Evolutionary conservation across 148 eudicot species (phyloP).

Genomic region (Amaranthus hypochondriacus): DNA sequence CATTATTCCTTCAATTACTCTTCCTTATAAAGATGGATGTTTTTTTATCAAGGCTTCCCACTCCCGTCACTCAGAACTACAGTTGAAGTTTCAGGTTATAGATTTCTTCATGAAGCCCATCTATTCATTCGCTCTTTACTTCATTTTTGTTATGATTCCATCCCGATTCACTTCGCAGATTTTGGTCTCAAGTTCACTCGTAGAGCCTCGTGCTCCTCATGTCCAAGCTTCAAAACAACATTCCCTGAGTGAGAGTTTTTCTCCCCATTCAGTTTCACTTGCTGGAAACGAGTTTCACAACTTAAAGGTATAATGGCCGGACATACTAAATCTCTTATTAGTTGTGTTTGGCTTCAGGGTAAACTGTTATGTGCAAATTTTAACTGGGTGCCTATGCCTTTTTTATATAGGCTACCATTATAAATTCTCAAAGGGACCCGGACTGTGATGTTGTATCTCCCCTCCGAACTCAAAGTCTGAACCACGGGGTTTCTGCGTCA

Average conservation of each 20-base stretch:
- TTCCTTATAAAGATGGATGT: slow-evolving; percentile 45
- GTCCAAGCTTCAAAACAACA: slow-evolving; percentile 10
- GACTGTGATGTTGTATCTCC: background rate
- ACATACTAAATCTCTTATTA: background rate
- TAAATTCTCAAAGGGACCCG: slow-evolving; percentile 13
- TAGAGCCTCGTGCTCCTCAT: slow-evolving; percentile 4
- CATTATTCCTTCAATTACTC: slow-evolving; percentile 40
- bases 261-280: slow-evolving; percentile 12
- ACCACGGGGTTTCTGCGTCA: background rate
- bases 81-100: slow-evolving; percentile 45
- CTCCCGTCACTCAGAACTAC: slow-evolving; percentile 45
- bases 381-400: background rate
- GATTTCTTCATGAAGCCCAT: background rate
- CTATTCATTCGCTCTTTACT: background rate
- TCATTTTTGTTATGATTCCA: background rate
- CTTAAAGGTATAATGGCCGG: background rate
- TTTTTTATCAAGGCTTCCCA: slow-evolving; percentile 45
- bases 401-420: slow-evolving; percentile 31
- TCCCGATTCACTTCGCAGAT: slow-evolving; percentile 9
- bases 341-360: background rate
- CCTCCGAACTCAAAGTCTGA: background rate
- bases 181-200: slow-evolving; percentile 2
- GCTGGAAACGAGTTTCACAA: background rate
- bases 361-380: background rate
- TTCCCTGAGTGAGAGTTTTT: background rate